phyloP scores from a whole-genome alignment of 495 filamentous ascomycete genomes.

The Trichoderma erinaceum region DNA sequence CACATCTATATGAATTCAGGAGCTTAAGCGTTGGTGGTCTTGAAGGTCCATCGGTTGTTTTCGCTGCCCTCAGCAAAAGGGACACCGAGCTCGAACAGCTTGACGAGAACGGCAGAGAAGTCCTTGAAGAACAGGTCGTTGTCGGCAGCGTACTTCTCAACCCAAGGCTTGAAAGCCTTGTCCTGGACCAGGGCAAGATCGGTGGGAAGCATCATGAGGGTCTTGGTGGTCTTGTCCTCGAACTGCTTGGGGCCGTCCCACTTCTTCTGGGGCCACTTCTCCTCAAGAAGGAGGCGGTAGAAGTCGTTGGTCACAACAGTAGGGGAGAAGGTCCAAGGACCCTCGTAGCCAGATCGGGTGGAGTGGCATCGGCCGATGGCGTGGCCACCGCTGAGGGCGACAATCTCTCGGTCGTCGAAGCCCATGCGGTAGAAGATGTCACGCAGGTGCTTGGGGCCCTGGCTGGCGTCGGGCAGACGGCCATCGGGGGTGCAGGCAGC shows the following conservation, averaged over 20 bases:
- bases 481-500: constrained; percentile 89
- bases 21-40: constrained; percentile 44
- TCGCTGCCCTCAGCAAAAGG: constrained; percentile 67
- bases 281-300: constrained; percentile 76
- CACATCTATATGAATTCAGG: not conserved
- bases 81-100: constrained; percentile 91
- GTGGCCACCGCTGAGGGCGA: constrained; percentile 84
- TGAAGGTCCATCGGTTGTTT: constrained; percentile 68
- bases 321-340: constrained; percentile 91
- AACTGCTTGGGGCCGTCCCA: constrained; percentile 85
- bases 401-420: constrained; percentile 95
- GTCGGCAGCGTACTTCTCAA: constrained; percentile 89
- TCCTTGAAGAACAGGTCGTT: constrained; percentile 90
- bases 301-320: constrained; percentile 94
- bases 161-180: constrained; percentile 76
- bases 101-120: constrained; percentile 70
- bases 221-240: constrained; percentile 76
- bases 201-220: constrained; percentile 94
- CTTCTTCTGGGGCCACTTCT: constrained; percentile 91
- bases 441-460: constrained; percentile 78
- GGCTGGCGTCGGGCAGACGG: constrained; percentile 81
- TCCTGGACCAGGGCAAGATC: constrained; percentile 87
- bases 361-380: constrained; percentile 89
- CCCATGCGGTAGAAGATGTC: constrained; percentile 96
- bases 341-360: constrained; percentile 80